phyloP scores from a whole-genome alignment of 208 protist genomes.

The Angomonas deanei region DNA sequence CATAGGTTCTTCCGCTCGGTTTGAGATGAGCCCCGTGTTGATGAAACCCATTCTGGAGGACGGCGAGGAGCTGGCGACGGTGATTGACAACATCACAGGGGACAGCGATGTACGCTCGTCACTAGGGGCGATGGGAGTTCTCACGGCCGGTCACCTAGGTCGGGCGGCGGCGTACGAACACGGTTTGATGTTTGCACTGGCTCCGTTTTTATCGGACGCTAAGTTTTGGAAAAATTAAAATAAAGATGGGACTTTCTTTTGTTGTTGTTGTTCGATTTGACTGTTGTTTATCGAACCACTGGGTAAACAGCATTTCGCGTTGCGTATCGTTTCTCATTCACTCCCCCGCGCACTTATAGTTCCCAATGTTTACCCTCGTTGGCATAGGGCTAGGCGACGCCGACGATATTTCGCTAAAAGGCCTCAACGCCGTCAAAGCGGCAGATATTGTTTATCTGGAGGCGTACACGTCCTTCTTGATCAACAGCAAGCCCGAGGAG shows the following conservation, averaged over 20 bases:
- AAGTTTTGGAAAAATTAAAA: conserved; percentile 54
- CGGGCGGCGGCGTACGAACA: conserved; percentile 63
- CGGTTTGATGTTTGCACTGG: conserved; percentile 75
- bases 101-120: conserved; percentile 68
- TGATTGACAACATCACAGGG: conserved; percentile 73
- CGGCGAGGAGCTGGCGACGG: conserved; percentile 67
- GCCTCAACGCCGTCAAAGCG: conserved; percentile 91
- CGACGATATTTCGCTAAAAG: conserved; percentile 97
- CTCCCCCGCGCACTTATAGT: background rate
- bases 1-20: conserved; percentile 67
- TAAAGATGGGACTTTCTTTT: background rate
- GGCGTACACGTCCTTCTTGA: conserved; percentile 98
- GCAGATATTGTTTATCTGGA: conserved; percentile 97
- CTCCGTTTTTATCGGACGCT: conserved; percentile 63
- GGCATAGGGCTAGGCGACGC: conserved; percentile 97
- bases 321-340: background rate
- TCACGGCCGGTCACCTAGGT: conserved; percentile 59
- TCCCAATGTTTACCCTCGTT: conserved; percentile 89
- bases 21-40: conserved; percentile 67
- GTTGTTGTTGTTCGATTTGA: background rate
- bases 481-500: conserved; percentile 62
- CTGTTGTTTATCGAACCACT: too few relatives aligned
- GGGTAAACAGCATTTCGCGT: too few relatives aligned
- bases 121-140: conserved; percentile 75
- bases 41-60: conserved; percentile 66